Evolutionary conservation across 1,284 basidiomycete species (phyloP).

Genomic region (Anthracocystis panici-leucophaei): DNA sequence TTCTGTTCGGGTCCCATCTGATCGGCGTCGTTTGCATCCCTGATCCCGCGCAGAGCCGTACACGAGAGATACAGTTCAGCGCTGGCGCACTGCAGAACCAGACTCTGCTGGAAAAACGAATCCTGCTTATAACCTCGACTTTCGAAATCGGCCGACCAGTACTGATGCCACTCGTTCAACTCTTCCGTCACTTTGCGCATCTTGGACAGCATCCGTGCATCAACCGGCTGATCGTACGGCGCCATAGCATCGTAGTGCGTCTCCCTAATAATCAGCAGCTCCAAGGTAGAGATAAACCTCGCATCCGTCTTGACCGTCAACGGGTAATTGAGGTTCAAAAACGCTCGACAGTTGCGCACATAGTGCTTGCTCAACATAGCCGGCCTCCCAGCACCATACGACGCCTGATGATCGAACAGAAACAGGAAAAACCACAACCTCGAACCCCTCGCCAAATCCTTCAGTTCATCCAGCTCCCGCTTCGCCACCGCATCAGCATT

Average conservation of each 20-base stretch:
- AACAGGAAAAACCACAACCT: constrained; percentile 94
- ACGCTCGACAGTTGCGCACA: constrained; percentile 84
- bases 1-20: constrained; percentile 93
- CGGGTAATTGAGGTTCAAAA: constrained; percentile 81
- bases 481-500: constrained; percentile 23
- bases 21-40: constrained; percentile 80
- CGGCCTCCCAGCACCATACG: constrained; percentile 90
- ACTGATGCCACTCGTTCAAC: constrained; percentile 87
- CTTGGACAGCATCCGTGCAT: constrained; percentile 83
- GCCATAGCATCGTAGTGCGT: constrained; percentile 86
- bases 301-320: constrained; percentile 89
- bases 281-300: constrained; percentile 84
- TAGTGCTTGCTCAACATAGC: constrained; percentile 85
- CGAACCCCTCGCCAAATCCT: constrained; percentile 71
- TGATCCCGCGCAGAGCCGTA: constrained; percentile 81
- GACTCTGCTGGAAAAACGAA: constrained; percentile 83
- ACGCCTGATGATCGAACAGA: constrained; percentile 85
- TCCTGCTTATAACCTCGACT: constrained; percentile 83
- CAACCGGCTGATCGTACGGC: constrained; percentile 86
- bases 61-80: constrained; percentile 94
- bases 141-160: constrained; percentile 84
- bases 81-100: constrained; percentile 87
- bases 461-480: constrained; percentile 39
- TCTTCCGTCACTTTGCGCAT: constrained; percentile 86
- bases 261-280: constrained; percentile 85